These are phyloP conservation scores for Groenewaldozyma sp. DNA, from an alignment of 1,139 yeast species.

Conservation along the genomic window DNA sequence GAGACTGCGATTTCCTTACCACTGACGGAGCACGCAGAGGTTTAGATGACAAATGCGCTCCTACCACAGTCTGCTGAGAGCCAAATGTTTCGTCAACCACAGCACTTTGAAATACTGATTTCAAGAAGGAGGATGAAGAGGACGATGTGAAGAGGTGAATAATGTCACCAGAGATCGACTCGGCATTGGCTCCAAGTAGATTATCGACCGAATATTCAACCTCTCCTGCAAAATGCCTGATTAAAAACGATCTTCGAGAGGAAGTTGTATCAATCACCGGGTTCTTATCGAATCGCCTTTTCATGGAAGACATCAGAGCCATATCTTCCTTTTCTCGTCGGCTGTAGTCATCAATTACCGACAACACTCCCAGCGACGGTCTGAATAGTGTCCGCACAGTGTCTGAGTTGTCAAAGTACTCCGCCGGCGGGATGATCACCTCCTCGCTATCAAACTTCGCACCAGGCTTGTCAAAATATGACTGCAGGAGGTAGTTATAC, in stretches of 20 bases:
- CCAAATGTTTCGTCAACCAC: conserved; percentile 31
- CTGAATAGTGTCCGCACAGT: conserved; percentile 31
- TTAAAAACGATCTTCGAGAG: conserved; percentile 26
- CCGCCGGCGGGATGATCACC: conserved; percentile 29
- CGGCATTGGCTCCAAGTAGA: conserved; percentile 29
- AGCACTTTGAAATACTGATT: conserved; percentile 31
- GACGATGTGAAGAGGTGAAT: conserved; percentile 33
- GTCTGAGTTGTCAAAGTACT: conserved; percentile 34
- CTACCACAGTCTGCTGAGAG: conserved; percentile 26
- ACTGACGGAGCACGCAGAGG: conserved; percentile 34
- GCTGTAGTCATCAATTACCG: conserved; percentile 33
- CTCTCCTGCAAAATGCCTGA: conserved; percentile 35
- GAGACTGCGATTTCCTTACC: conserved; percentile 17
- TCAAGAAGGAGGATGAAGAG: conserved; percentile 32
- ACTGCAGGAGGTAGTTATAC: conserved; percentile 30
- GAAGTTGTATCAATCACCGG: conserved; percentile 24
- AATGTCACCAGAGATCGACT: conserved; percentile 33
- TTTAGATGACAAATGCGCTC: conserved; percentile 33
- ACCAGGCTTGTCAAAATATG: conserved; percentile 31
- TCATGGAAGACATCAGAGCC: conserved; percentile 27
- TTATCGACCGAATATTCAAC: conserved; percentile 31
- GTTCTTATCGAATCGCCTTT: conserved; percentile 29
- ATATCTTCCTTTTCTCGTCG: conserved; percentile 29
- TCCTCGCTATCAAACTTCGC: conserved; percentile 34
- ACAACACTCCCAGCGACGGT: conserved; percentile 30